Evolutionary conservation across 176 grass and related monocot species (phyloP), one percentile per base, ranked within the genome.

Genomic region (Miscanthus lutarioriparius): DNA sequence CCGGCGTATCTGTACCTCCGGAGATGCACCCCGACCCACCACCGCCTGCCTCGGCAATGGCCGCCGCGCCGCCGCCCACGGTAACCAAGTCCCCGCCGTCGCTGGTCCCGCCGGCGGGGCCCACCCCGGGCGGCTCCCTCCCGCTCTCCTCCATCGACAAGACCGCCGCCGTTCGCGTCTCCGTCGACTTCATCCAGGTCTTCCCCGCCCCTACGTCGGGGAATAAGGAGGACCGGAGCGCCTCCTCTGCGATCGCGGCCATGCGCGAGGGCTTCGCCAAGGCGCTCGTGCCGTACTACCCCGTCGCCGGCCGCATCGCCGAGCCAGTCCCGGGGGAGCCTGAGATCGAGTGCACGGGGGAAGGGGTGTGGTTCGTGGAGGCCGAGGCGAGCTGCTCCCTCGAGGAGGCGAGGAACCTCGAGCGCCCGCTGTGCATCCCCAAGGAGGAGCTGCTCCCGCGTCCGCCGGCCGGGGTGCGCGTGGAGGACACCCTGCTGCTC

Each of bases 331-430:
- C 22, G 1, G 86, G 84, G 49, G 86, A 89, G 68, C 67, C 86
- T 15, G 89, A 87, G 76, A 88, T 93, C 47, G 78, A 91, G 8
- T 96, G 94, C 81, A 91, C 94, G 1, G 84, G 91, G 4, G 86
- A 96, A 35, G 94, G 93, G 6, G 85, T 91, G 38, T 96, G 91
- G 91, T 91, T 96, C 76, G 70, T 96, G 14, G 89, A 96, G 86
- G 91, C 94, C 4, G 72, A 82, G 10, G 86, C 89, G 3, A 85
- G 84, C 86, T 96, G 89, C 76, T 56, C 73, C n/a, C 86, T 96
- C 8, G 78, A 89, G 62, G 91, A 91, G 39, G 87, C 90, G 51
- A 86, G 92, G 44, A 79, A 81, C 84, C 91, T 96, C 23, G 94
- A 93, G 83, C 85, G 91, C 1, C 94, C 94, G 23, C 88, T 96